phyloP scores from a whole-genome alignment of 768 basidiomycete species.

The Suillus hirtellus region DNA sequence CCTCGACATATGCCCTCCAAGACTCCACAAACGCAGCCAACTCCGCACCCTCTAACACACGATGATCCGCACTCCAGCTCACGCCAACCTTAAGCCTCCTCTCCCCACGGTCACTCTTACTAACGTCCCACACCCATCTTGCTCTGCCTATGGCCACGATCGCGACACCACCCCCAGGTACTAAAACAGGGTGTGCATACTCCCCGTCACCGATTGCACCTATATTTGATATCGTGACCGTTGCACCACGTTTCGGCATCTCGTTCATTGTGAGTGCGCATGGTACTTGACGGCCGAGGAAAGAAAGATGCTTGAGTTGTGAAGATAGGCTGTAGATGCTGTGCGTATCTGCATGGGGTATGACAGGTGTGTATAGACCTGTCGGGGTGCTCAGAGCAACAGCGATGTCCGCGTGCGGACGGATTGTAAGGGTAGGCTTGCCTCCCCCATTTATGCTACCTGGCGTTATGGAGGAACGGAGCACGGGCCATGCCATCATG shows the following conservation, averaged over 20 bases:
- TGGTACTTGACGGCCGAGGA: slow-evolving; percentile 68
- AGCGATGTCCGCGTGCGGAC: slow-evolving; percentile 72
- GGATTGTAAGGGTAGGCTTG: slow-evolving; percentile 72
- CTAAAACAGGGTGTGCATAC: slow-evolving; percentile 70
- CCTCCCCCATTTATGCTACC: slow-evolving; percentile 14
- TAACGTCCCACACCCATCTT: slow-evolving; percentile 75
- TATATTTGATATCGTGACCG: slow-evolving; percentile 79
- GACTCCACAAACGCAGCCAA: slow-evolving; percentile 84
- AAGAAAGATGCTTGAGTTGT: slow-evolving; percentile 56
- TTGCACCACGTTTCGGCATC: slow-evolving; percentile 76
- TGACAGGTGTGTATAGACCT: slow-evolving; percentile 80
- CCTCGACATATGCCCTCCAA: slow-evolving; percentile 81
- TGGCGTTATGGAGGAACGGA: slow-evolving; percentile 72
- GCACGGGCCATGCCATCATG: slow-evolving; percentile 83
- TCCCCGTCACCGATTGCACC: slow-evolving; percentile 78
- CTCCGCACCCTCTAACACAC: slow-evolving; percentile 88
- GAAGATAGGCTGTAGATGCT: slow-evolving; percentile 65
- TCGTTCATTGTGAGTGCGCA: slow-evolving; percentile 63
- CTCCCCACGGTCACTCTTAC: slow-evolving; percentile 37
- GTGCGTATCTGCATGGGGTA: slow-evolving; percentile 52
- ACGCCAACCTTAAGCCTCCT: slow-evolving; percentile 61
- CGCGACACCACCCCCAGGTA: slow-evolving; percentile 82
- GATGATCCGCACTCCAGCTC: slow-evolving; percentile 86
- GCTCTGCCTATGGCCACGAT: slow-evolving; percentile 82
- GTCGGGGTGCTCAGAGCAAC: slow-evolving; percentile 80